phyloP scores from a whole-genome alignment of 768 basidiomycete species.

The Tulasnella sp. region DNA sequence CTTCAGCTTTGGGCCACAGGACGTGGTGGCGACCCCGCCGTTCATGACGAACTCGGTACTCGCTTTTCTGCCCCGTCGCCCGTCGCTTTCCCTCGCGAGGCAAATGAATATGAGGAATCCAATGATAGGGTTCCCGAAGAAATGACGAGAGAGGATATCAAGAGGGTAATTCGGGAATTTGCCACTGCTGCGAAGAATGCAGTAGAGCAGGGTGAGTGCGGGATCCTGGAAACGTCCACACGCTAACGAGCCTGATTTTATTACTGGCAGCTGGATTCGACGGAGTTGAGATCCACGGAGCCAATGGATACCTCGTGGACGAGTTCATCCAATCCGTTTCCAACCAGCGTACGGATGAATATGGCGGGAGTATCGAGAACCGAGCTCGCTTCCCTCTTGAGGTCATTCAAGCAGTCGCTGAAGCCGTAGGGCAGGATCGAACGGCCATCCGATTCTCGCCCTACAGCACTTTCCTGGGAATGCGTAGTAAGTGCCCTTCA shows the following conservation, averaged over 20 bases:
- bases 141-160: conserved; percentile 37
- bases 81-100: too few relatives aligned
- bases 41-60: too few relatives aligned
- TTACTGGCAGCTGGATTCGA: conserved; percentile 44
- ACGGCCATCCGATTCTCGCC: conserved; percentile 44
- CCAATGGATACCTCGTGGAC: conserved; percentile 35
- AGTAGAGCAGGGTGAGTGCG: conserved; percentile 11
- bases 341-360: conserved; percentile 46
- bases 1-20: conserved; percentile 42
- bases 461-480: conserved; percentile 33
- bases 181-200: conserved; percentile 42
- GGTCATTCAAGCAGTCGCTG: conserved; percentile 42
- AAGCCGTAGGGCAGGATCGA: conserved; percentile 44
- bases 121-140: too few relatives aligned
- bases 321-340: conserved; percentile 42
- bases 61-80: too few relatives aligned
- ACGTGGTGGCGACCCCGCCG: too few relatives aligned
- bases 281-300: conserved; percentile 42
- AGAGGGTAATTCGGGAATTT: conserved; percentile 39
- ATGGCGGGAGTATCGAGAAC: conserved; percentile 49
- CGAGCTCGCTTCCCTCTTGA: conserved; percentile 39
- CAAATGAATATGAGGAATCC: too few relatives aligned
- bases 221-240: not conserved
- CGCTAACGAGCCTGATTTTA: not conserved
- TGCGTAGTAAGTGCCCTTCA: conserved; percentile 6